Evolutionary conservation across 2,329 filamentous ascomycete genomes (phyloP).

Genomic region (Dendrostoma leiphaemia): DNA sequence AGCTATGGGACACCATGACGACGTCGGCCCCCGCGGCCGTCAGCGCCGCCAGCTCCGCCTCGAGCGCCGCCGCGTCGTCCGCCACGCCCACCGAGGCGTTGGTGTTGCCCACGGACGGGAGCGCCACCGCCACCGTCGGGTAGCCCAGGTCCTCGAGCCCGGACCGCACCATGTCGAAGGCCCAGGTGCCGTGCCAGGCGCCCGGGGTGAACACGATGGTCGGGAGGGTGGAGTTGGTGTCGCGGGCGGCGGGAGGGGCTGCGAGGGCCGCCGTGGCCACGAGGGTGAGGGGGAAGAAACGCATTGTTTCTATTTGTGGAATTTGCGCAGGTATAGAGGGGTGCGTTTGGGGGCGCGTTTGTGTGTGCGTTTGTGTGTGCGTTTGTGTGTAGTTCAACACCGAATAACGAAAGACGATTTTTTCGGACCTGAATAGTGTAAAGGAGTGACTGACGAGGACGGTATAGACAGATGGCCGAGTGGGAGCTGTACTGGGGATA

Average conservation of each 20-base stretch:
- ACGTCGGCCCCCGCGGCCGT: conserved; percentile 13
- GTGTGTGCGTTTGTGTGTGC: no score
- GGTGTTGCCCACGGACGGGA: conserved; percentile 32
- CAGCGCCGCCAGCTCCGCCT: conserved; percentile 6
- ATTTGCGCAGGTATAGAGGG: no score
- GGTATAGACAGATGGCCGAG: no score
- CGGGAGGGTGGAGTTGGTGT: conserved; percentile 5
- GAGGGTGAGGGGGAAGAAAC: background rate
- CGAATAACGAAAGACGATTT: no score
- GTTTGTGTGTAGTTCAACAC: no score
- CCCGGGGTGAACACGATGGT: conserved; percentile 37
- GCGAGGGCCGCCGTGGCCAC: conserved; percentile 2
- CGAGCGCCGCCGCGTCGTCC: conserved; percentile 5
- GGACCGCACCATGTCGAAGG: conserved; percentile 29
- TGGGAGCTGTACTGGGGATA: no score
- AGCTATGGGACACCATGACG: conserved; percentile 17
- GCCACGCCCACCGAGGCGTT: conserved; percentile 24
- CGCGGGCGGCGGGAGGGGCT: background rate
- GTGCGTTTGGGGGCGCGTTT: no score
- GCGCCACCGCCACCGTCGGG: conserved; percentile 27
- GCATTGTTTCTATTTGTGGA: no score
- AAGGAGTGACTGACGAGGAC: no score
- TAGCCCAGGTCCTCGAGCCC: conserved; percentile 32
- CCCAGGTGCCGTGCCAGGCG: conserved; percentile 34
- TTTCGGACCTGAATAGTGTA: no score